Base-by-base conservation (phyloP, 192 early-diverging fungal species). In the Haplosporangium gracile region DNA sequence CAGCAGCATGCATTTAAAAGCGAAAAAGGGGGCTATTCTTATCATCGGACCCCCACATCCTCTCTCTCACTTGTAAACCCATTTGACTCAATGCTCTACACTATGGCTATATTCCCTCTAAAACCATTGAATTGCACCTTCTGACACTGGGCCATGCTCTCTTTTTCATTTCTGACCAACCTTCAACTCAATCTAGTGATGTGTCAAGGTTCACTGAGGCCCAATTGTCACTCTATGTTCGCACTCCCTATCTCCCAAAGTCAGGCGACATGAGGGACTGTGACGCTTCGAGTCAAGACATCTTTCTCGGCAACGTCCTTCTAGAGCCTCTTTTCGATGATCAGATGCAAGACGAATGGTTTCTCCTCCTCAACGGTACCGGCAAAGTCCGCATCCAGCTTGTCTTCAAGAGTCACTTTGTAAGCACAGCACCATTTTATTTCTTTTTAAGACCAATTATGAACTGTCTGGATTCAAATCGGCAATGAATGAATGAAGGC, bases 321-420 rank as follows among this genome's bases (percentile, higher is more conserved):
- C 71, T 92, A 45, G 82, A 88, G 60, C 93, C 93, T 70, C 91
- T 81, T 36, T 91, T 91, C 76, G 79, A 89, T 18, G 84, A 89
- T 1, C 87, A 91, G 57, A 84, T 95, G 81, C 90, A 91, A 80
- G 93, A 95, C 82, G 89, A 93, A 57, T 95, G 93, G 90, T 93
- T 92, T 78, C 88, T 88, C 47, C 88, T 93, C 53, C 87, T 91
- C 74, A 92, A 92, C 70, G 94, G 94, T 39, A 92, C 93, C 11
- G 95, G 95, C 76, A 90, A 90, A 55, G 91, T 96, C 74, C 94
- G 93, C 73, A 88, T 96, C 60, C 94, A 96, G 88, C 88, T 94
- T 65, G 92, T 91, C 80, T 96, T 94, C 89, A 93, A 94, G 80
- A 91, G 92, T 47, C 91, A 93, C 68, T 92, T 93, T 80, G 90